Base-by-base conservation (phyloP, 2,329 filamentous ascomycete genomes). In the Colletotrichum camelliae region DNA sequence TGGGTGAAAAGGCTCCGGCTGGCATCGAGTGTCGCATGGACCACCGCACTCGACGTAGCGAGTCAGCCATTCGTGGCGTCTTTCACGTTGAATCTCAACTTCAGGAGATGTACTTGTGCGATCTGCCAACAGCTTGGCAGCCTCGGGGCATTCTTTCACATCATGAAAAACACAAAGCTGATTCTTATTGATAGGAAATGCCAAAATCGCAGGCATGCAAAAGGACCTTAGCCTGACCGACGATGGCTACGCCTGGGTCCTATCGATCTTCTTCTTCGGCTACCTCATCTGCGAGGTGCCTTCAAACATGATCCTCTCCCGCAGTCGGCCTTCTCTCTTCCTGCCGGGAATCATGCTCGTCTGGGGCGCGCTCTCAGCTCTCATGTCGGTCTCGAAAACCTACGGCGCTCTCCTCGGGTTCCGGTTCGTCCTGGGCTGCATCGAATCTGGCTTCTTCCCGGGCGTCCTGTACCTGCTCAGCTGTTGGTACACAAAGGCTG, bases 281-380 rank as follows among this genome's bases (percentile, higher is more conserved):
- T 90, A 91, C 78, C 86, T 91, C 52, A 78, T 88, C 16, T 90
- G 88, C 77, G 89, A 91, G 78, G 85, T 89, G 1, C 89, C 89
- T 0, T 89, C 86, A 70, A 91, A 90, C 81, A 87, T 91, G 80
- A 82, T 90, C n/a, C 83, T 91, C 31, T 85, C 86, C 43, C 85
- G 85, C 48, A 86, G 86, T 21, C 84, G 85, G 58, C 89, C 89
- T 0, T 89, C 87, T 1, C 79, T 88, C n/a, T 91, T 89, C 79
- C 81, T 89, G 2, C 86, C 88, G 0, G 78, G 80, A 9, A 88
- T 90, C 78, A 90, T 92, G 90, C 81, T 88, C 6, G 79, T 87
- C 3, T 92, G 91, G 80, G 82, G 83, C 27, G 78, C 82, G 43
- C 81, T 83, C 74, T 84, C 88, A 39, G 88, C 88, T 18, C 84